Evolutionary conservation across 805 yeast genomes (phyloP), one percentile per base, ranked within the genome.

Genomic region (Metschnikowia cubensis): DNA sequence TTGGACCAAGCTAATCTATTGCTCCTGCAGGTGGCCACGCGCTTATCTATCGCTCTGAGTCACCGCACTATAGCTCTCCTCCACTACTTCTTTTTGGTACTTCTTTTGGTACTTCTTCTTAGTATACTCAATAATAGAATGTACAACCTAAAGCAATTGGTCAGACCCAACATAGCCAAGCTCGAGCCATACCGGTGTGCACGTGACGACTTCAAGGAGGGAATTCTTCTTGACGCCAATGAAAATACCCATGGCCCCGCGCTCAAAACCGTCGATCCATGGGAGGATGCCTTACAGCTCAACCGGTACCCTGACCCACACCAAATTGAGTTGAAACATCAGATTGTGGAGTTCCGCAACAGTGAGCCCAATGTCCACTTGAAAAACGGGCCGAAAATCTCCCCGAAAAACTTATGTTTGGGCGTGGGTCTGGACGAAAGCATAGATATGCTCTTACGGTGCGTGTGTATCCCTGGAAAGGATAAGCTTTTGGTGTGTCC

Each of bases 351-450:
- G 36, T 85, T 85, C 63, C 79, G 99, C 55, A 90, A 89, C 64
- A 54, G 63, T 1, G 79, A 76, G 51, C 74, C 77, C 0, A 69
- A 62, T 50, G 45, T 47, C 29, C 44, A 45, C 44, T 46, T 59
- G 35, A 51, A 60, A 15, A 42, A 45, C 34, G 53, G 54, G 5
- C 47, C 20, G 15, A 49, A 48, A 6, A 63, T 88, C 53, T 68
- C 72, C 1, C 80, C 87, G 0, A 85, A 75, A 6, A 94, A 94
- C 68, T 61, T 94, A 32, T 90, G 95, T 63, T 76, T 94, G 33
- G 99, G 99, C 40, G 99, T 94, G 11, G 99, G 99, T 1, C 91
- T 97, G 1, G 99, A 94, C 67, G 99, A 94, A 68, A 83, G 94
- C 60, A 90, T 94, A 52, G 99, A 94, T 65, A 79, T 94, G 37